A percentile compares a stretch with the other conserved stretches of the same genome.
Conservation (phyloP, 768 basidiomycete genomes). For the Crucibulum laeve region DNA sequence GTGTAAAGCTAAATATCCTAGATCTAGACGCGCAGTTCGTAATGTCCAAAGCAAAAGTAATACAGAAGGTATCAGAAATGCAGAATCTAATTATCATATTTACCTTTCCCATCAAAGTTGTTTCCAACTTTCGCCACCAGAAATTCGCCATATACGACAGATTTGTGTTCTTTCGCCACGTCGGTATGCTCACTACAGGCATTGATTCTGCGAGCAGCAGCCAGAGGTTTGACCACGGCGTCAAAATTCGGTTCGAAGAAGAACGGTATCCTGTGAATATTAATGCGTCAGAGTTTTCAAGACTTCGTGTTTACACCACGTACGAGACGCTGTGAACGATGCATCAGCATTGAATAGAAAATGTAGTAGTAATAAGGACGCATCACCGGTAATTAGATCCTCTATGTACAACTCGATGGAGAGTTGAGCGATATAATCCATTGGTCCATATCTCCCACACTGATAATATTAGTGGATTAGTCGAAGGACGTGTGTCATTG, state of each 20-base stretch:
- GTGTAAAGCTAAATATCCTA: too few relatives aligned
- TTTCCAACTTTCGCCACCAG: slow-evolving; percentile 64
- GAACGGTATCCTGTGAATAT: slow-evolving; percentile 66
- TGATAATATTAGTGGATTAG: slow-evolving; percentile 15
- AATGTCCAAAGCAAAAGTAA: too few relatives aligned
- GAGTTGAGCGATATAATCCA: slow-evolving; percentile 78
- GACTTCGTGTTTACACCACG: slow-evolving; percentile 20
- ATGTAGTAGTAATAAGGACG: slow-evolving; percentile 8
- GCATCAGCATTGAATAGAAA: background rate
- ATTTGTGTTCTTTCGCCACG: slow-evolving; percentile 19
- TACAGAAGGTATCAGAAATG: too few relatives aligned
- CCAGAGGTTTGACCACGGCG: slow-evolving; percentile 62
- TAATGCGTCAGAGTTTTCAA: slow-evolving; percentile 4
- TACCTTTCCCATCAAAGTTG: slow-evolving; percentile 59
- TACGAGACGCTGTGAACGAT: slow-evolving; percentile 60
- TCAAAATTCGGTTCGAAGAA: slow-evolving; percentile 92
- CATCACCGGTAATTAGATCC: slow-evolving; percentile 65
- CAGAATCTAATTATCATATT: slow-evolving; percentile 22
- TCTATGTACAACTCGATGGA: slow-evolving; percentile 85
- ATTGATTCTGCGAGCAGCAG: slow-evolving; percentile 49
- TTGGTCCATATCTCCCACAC: slow-evolving; percentile 95
- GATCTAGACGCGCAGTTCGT: too few relatives aligned
- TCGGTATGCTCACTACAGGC: slow-evolving; percentile 10
- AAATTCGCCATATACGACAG: slow-evolving; percentile 77
- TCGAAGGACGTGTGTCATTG: background rate